These are phyloP conservation scores for Bathelium albidoporum DNA, from an alignment of 495 filamentous ascomycete species.

Conservation along the genomic window DNA sequence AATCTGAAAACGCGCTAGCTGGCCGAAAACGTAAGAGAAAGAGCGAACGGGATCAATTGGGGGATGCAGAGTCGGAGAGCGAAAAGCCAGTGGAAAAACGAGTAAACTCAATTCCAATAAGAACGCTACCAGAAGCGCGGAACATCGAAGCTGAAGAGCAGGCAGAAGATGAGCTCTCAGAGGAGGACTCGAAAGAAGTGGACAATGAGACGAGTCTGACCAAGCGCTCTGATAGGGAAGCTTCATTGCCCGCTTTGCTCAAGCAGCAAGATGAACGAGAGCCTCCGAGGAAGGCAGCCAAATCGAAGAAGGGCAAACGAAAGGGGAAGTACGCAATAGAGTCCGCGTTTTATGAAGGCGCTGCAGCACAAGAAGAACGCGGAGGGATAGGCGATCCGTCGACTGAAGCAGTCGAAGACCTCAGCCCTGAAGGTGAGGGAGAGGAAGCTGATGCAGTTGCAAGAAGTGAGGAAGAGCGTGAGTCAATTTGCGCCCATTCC, in stretches of 20 bases:
- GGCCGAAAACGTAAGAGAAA: slow-evolving; percentile 14
- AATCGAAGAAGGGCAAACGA: slow-evolving; percentile 24
- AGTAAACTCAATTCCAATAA: background rate
- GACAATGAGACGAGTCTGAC: slow-evolving; percentile 5
- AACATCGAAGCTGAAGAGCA: slow-evolving; percentile 15
- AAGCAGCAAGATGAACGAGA: background rate
- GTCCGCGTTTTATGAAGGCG: slow-evolving; percentile 4
- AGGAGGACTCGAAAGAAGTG: slow-evolving; percentile 12
- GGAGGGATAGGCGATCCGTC: background rate
- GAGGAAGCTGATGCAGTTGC: slow-evolving; percentile 35
- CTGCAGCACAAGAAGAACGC: slow-evolving; percentile 8
- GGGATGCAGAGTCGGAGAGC: slow-evolving; percentile 6
- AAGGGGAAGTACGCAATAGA: slow-evolving; percentile 26
- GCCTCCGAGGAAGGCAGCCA: slow-evolving; percentile 4
- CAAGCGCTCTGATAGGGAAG: background rate
- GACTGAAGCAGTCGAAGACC: background rate
- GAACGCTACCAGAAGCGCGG: slow-evolving; percentile 8
- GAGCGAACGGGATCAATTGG: slow-evolving; percentile 9
- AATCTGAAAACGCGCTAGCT: background rate
- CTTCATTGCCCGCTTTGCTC: background rate
- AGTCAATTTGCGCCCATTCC: background rate
- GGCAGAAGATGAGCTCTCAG: slow-evolving; percentile 14
- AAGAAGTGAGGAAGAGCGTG: slow-evolving; percentile 57
- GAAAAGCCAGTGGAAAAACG: slow-evolving; percentile 6
- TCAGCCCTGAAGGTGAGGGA: slow-evolving; percentile 11